These are phyloP conservation scores for Calonectria hawksworthii DNA, from an alignment of 2,329 filamentous ascomycete genomes.

Conservation along the genomic window DNA sequence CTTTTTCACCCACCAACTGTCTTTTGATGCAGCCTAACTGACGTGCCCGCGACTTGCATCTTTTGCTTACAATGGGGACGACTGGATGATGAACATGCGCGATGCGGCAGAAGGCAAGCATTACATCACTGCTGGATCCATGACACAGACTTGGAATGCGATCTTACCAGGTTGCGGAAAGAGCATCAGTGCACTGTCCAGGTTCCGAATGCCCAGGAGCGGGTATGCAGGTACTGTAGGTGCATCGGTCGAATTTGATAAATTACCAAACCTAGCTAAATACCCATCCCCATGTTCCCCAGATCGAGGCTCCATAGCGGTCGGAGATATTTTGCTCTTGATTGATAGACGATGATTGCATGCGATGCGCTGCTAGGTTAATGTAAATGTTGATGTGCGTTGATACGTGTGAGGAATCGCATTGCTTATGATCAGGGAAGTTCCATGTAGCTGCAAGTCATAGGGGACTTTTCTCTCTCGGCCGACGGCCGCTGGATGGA, in stretches of 20 bases:
- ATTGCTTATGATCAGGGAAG: background rate
- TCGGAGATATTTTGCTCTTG: background rate
- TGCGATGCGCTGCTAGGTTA: background rate
- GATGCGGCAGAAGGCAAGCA: background rate
- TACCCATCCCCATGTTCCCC: background rate
- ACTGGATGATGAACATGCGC: background rate
- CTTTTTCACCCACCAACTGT: background rate
- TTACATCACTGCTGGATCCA: background rate
- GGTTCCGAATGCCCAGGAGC: background rate
- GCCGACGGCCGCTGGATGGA: background rate
- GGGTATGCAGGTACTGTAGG: conserved; percentile 11
- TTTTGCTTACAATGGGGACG: background rate
- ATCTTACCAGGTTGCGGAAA: background rate
- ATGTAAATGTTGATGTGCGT: background rate
- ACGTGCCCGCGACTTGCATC: background rate
- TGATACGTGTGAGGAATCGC: background rate
- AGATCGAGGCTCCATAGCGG: conserved; percentile 1
- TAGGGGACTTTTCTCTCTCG: background rate
- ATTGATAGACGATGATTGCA: background rate
- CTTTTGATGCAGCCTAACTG: background rate
- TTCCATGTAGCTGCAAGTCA: background rate
- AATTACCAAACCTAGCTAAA: conserved; percentile 9
- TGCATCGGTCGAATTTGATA: conserved; percentile 8
- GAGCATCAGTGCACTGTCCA: conserved; percentile 6
- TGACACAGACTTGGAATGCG: background rate